A percentile compares a stretch with the other conserved stretches of the same genome.
Evolutionary conservation across 345 rosid genomes (phyloP).

Genomic region (Geranium rotundifolium): DNA sequence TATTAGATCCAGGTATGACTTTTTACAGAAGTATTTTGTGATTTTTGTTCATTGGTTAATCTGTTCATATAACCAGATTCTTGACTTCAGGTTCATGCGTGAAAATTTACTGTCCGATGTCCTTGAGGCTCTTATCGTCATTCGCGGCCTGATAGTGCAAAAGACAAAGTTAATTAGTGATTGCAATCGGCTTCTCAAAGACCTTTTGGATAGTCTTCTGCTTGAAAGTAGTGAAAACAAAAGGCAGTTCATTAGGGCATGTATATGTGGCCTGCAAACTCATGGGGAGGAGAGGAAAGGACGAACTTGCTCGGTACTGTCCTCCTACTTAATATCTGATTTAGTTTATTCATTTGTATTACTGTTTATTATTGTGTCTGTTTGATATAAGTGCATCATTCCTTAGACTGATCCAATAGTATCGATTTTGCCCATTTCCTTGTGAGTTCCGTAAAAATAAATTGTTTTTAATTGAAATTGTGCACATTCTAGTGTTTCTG

Average conservation of each 20-base stretch:
- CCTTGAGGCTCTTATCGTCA: conserved; percentile 91
- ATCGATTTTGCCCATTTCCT: not conserved
- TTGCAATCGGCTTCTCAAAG: conserved; percentile 81
- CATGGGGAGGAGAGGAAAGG: conserved; percentile 83
- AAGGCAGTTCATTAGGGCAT: conserved; percentile 82
- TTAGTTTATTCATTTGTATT: not conserved
- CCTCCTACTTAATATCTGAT: not conserved
- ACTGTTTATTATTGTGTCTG: not conserved
- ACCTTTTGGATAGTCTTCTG: conserved; percentile 87
- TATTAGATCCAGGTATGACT: conserved; percentile 69
- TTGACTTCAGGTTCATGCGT: conserved; percentile 66
- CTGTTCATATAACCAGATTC: conserved; percentile 15
- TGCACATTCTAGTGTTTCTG: not conserved
- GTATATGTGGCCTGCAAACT: conserved; percentile 81
- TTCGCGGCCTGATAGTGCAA: conserved; percentile 88
- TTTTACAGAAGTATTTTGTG: conserved; percentile 8
- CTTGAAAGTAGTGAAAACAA: conserved; percentile 96
- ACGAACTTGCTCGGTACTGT: conserved; percentile 67
- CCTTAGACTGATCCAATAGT: not conserved
- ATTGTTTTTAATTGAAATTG: not conserved
- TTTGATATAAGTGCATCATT: not conserved
- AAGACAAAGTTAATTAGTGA: conserved; percentile 96
- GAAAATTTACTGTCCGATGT: conserved; percentile 81
- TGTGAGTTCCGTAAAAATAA: not conserved
- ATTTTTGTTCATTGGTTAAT: not conserved